Base-by-base conservation (phyloP, 2,329 filamentous ascomycete species). In the Botrytis tulipae region DNA sequence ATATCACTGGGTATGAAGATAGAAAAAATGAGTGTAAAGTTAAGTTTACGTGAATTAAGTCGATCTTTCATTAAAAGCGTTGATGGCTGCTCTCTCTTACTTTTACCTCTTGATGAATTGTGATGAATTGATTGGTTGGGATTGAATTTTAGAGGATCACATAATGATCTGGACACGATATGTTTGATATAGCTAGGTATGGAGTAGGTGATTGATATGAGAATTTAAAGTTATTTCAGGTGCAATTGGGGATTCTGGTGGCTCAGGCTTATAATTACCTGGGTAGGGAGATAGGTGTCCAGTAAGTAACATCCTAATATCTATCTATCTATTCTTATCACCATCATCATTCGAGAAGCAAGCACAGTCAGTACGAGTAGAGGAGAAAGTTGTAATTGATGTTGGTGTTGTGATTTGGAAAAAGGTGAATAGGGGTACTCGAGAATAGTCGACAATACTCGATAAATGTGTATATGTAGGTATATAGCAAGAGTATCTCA, bases 1-100 rank as follows among this genome's bases (percentile, higher is more conserved):
- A 60, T 32, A 48, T 46, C 51, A 54, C 29, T 54, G 51, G 35
- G 42, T n/a, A 67, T 25, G 44, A 44, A 25, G 51, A 60, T 60
- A 14, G 40, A 59, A 44, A 70, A 61, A 70, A 70, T 37, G 51
- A 70, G 67, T 59, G 46, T 54, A 29, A 44, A 59, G 44, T 68
- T 37, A 54, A 68, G 35, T 51, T 71, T 42, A n/a, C 20, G 57
- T 69, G 46, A 20, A 63, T 44, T 10, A 29, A 54, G 61, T 37
- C 57, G 57, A 60, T 60, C 57, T 60, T 63, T 63, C 61, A 22
- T 63, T 29, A 54, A 63, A 32, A 29, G 29, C 35, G 9, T 65
- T 46, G 61, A 63, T 63, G 51, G 51, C 51, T 16, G 51, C 51
- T 29, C 51, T 6, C 48, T 51, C 48, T 12, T n/a, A n/a, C 48